These are phyloP conservation scores for Camellia sinensis DNA, from an alignment of 148 eudicot genomes.

Conservation along the genomic window DNA sequence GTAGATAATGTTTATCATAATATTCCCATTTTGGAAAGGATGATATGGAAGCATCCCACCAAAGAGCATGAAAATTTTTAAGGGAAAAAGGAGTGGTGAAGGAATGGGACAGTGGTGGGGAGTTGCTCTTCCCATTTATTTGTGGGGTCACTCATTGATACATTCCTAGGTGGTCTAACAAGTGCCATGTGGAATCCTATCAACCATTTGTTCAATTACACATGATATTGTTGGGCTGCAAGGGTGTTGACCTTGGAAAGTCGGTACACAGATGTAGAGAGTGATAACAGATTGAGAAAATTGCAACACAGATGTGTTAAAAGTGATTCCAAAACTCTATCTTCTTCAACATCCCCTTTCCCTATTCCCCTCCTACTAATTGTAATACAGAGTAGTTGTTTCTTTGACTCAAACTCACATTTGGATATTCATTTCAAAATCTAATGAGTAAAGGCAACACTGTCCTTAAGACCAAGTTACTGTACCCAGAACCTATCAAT, in stretches of 20 bases:
- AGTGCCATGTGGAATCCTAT: slow-evolving; percentile 8
- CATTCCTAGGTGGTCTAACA: slow-evolving; percentile 10
- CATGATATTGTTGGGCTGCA: slow-evolving; percentile 12
- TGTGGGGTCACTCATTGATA: slow-evolving; percentile 4
- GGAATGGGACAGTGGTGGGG: background rate
- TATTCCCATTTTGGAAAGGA: slow-evolving; percentile 15
- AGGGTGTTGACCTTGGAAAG: slow-evolving; percentile 6
- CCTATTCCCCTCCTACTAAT: background rate
- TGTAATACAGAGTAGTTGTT: too few relatives aligned
- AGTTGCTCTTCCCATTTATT: background rate
- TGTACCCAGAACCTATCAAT: background rate
- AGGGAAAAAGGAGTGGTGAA: background rate
- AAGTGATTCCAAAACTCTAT: background rate
- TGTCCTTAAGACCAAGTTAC: background rate
- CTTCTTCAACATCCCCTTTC: too few relatives aligned
- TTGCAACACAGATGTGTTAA: background rate
- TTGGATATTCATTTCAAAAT: background rate
- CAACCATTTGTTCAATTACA: background rate
- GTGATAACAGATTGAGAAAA: background rate
- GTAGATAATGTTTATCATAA: background rate
- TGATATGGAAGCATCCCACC: slow-evolving; percentile 19
- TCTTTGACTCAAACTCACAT: background rate
- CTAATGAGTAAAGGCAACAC: background rate
- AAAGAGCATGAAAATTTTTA: background rate
- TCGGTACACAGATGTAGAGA: background rate